These are phyloP conservation scores for Globisporangium cederbergense DNA, from an alignment of 352 stramenopile genomes.

Conservation along the genomic window DNA sequence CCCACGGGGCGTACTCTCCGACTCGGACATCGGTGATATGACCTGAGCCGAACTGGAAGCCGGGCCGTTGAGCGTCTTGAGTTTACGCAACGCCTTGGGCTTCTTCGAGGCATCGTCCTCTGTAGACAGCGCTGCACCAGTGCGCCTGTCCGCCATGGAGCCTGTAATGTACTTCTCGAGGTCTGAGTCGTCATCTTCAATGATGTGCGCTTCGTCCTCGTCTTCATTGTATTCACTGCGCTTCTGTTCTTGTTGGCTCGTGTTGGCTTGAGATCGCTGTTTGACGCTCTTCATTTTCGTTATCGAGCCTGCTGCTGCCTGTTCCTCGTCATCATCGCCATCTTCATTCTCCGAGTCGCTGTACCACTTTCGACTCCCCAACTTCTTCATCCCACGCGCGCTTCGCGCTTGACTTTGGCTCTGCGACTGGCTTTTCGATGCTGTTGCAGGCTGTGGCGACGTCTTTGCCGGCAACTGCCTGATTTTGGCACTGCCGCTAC, in stretches of 20 bases:
- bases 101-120: not conserved
- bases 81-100: not conserved
- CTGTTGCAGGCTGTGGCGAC: conserved; percentile 7
- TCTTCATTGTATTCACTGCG: conserved; percentile 3
- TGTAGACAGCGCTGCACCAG: not conserved
- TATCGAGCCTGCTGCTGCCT: conserved; percentile 9
- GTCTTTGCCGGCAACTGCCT: conserved; percentile 13
- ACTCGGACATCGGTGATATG: conserved; percentile 16
- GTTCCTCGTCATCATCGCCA: conserved; percentile 5
- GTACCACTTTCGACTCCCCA: conserved; percentile 42
- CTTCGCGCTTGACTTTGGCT: conserved; percentile 11
- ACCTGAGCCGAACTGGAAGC: not conserved
- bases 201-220: conserved; percentile 10
- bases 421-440: conserved; percentile 3
- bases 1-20: conserved; percentile 10
- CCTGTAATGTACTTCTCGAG: conserved; percentile 25
- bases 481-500: conserved; percentile 11
- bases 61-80: conserved; percentile 4
- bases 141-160: conserved; percentile 18
- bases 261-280: not conserved
- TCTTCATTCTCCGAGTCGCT: conserved; percentile 48
- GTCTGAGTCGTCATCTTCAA: conserved; percentile 24
- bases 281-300: not conserved
- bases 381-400: conserved; percentile 24
- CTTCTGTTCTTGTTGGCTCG: conserved; percentile 8